These are phyloP conservation scores for Podila minutissima DNA, from an alignment of 192 early-diverging fungal genomes.

Conservation along the genomic window DNA sequence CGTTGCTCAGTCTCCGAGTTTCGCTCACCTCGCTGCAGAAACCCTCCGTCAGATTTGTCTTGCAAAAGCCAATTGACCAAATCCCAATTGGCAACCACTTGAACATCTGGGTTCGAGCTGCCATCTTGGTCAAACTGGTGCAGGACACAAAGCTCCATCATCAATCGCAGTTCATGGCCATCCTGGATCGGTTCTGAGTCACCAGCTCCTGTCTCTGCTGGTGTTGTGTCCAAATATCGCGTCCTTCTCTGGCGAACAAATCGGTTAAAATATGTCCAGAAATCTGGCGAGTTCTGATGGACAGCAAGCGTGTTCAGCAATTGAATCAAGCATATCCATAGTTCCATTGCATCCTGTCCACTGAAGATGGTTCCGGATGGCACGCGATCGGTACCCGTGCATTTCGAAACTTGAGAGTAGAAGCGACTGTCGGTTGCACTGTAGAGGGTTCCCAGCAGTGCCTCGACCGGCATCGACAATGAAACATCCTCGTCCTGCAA, in stretches of 20 bases:
- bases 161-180: slow-evolving; percentile 6
- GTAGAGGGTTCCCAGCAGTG: slow-evolving; percentile 4
- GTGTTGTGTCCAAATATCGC: neutral
- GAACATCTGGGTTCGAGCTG: slow-evolving; percentile 13
- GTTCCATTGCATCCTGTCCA: slow-evolving; percentile 18
- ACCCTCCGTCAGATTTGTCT: neutral
- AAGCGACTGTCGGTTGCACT: neutral
- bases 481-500: neutral
- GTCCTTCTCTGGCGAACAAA: slow-evolving; percentile 3
- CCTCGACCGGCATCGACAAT: neutral
- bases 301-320: slow-evolving; percentile 6
- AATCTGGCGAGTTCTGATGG: neutral
- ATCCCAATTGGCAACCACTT: slow-evolving; percentile 20
- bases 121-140: slow-evolving; percentile 37
- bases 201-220: neutral
- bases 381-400: neutral
- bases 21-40: neutral
- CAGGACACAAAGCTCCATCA: slow-evolving; percentile 12
- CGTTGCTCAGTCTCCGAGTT: slow-evolving; percentile 4
- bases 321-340: slow-evolving; percentile 36
- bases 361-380: neutral
- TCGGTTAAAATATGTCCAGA: slow-evolving; percentile 28
- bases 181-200: neutral
- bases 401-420: neutral
- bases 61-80: slow-evolving; percentile 13